phyloP scores from a whole-genome alignment of 129 eudicot species.

The Saussurea involucrata region DNA sequence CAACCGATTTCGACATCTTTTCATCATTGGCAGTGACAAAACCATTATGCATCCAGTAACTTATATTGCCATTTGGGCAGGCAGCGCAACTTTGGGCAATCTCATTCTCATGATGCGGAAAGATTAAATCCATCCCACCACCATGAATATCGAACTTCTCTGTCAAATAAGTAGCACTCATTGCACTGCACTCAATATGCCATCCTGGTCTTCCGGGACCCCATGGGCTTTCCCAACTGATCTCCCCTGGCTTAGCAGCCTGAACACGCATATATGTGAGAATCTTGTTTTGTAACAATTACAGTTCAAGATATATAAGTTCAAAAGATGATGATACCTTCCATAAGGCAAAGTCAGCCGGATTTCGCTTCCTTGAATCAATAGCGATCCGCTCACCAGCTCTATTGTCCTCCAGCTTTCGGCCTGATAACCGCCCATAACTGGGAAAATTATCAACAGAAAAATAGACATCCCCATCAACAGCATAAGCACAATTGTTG shows the following conservation, averaged over 20 bases:
- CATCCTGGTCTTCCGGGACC: constrained; percentile 99
- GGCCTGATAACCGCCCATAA: constrained; percentile 68
- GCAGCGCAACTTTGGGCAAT: constrained; percentile 94
- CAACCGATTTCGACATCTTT: constrained; percentile 83
- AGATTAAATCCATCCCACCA: constrained; percentile 87
- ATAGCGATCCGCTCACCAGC: constrained; percentile 90
- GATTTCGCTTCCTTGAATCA: constrained; percentile 74
- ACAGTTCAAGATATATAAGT: background rate
- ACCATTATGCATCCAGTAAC: constrained; percentile 92
- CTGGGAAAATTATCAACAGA: constrained; percentile 66
- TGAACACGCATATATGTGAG: constrained; percentile 15
- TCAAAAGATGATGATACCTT: constrained; percentile 41
- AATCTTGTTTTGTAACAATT: background rate
- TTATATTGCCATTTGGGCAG: constrained; percentile 62
- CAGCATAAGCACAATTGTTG: constrained; percentile 58
- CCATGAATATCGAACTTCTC: constrained; percentile 84
- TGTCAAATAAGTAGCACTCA: constrained; percentile 78
- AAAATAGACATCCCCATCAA: constrained; percentile 84
- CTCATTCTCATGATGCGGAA: constrained; percentile 97
- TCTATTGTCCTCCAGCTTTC: constrained; percentile 75
- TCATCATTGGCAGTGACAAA: constrained; percentile 80
- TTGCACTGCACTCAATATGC: constrained; percentile 98
- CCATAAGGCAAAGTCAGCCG: constrained; percentile 93
- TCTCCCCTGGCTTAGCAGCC: constrained; percentile 95
- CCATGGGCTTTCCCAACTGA: constrained; percentile 98